Conservation (phyloP, 2,329 filamentous ascomycete species). For the Ceratocystis ficicola region DNA sequence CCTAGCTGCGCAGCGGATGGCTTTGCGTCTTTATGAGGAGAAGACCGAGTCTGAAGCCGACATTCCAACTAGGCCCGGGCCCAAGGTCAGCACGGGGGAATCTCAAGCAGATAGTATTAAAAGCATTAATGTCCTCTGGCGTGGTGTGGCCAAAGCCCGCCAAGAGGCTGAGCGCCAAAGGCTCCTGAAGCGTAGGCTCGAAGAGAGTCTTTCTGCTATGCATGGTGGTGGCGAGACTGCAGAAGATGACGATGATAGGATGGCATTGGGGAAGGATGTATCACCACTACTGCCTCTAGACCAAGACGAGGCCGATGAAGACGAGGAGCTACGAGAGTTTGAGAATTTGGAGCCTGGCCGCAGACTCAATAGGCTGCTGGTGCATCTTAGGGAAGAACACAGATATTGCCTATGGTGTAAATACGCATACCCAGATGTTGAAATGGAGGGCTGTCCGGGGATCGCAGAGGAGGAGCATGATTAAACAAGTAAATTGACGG, state of each 20-base stretch:
- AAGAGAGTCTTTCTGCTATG: constrained; percentile 45
- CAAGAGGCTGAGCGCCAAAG: constrained; percentile 58
- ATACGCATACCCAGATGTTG: constrained; percentile 57
- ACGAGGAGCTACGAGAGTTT: constrained; percentile 72
- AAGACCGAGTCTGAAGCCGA: constrained; percentile 23
- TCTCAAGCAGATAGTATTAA: constrained; percentile 25
- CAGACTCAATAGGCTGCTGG: constrained; percentile 52
- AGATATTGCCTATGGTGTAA: constrained; percentile 97
- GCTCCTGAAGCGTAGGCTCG: constrained; percentile 51
- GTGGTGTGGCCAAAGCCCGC: constrained; percentile 57
- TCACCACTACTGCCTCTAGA: constrained; percentile 49
- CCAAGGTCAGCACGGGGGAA: constrained; percentile 23
- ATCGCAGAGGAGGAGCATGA: constrained; percentile 72
- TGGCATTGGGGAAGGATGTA: constrained; percentile 50
- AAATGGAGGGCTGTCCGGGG: constrained; percentile 83
- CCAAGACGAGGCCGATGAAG: constrained; percentile 60
- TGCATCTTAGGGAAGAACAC: constrained; percentile 57
- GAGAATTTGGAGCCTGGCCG: constrained; percentile 55
- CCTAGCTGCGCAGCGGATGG: constrained; percentile 67
- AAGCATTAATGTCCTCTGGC: constrained; percentile 62
- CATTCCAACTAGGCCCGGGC: background rate
- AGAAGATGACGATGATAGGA: constrained; percentile 48
- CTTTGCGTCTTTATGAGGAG: constrained; percentile 61
- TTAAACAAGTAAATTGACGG: constrained; percentile 22
- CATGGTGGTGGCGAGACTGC: constrained; percentile 30